Conservation (phyloP, 2,329 filamentous ascomycete species). For the Botrytis cinerea region DNA sequence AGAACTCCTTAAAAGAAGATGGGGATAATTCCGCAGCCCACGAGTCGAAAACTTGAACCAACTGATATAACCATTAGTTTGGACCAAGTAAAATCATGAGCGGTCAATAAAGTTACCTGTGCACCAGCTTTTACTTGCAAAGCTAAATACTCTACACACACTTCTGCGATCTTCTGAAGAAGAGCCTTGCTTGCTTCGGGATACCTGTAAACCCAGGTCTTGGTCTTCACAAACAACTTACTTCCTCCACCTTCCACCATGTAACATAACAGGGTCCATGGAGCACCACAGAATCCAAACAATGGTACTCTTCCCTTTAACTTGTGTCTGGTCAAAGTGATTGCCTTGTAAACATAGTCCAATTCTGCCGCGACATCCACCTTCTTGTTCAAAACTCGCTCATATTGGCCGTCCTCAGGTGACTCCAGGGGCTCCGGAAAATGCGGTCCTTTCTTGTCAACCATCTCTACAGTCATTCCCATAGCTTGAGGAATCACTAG, state of each 20-base stretch:
- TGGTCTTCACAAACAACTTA: conserved; percentile 90
- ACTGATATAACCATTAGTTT: conserved; percentile 47
- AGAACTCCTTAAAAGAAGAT: conserved; percentile 77
- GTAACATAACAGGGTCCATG: conserved; percentile 96
- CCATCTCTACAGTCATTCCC: conserved; percentile 98
- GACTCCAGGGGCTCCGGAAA: conserved; percentile 82
- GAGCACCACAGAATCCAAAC: conserved; percentile 95
- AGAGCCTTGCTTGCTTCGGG: conserved; percentile 76
- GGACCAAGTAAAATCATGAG: not conserved
- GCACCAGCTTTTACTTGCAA: conserved; percentile 91
- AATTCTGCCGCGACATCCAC: conserved; percentile 86
- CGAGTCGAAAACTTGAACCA: conserved; percentile 96
- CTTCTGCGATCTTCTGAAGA: conserved; percentile 86
- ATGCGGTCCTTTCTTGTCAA: conserved; percentile 94
- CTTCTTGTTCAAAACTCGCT: conserved; percentile 69
- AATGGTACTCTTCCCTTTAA: conserved; percentile 84
- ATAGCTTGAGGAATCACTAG: conserved; percentile 96
- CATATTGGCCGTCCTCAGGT: conserved; percentile 82
- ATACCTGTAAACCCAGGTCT: conserved; percentile 96
- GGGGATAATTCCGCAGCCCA: conserved; percentile 96
- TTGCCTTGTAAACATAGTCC: conserved; percentile 93
- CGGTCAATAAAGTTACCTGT: conserved; percentile 56
- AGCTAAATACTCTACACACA: conserved; percentile 93
- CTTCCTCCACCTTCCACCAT: conserved; percentile 98
- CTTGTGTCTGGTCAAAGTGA: conserved; percentile 87